Evolutionary conservation across 768 basidiomycete species (phyloP), one percentile per base, ranked within the genome.

Genomic region (Amanita exitialis): DNA sequence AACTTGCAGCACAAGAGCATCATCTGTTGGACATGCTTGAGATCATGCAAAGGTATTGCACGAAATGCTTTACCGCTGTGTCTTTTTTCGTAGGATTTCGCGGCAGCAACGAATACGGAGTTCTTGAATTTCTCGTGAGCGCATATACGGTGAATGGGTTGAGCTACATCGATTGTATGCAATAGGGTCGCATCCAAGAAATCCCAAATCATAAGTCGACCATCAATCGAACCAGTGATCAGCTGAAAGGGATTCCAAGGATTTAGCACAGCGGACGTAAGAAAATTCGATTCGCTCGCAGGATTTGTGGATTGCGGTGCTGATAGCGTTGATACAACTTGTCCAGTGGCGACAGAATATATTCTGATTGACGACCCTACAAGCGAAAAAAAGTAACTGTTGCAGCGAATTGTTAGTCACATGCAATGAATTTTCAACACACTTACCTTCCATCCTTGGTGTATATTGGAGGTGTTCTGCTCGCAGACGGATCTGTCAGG

Each of bases 131-230:
- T 70, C 55, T 80, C 76, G 59, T 91, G 89, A 0, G 78, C 79
- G 53, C 85, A 83, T 49, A 93, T 66, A 58, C 78, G 75, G 55
- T 79, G 76, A 57, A 94, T 81, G 12, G 85, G 80, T 53, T 85
- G 78, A 25, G 73, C 74, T 39, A 91, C 60, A 51, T 79, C 73
- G 55, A 96, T 77, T 2, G 83, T 88, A 54, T 82, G 80, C 53
- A 97, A 69, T 9, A 96, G 68, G 6, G 74, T 71, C 4, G 83
- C 92, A 53, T 96, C 93, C 34, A 94, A 69, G 64, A 87, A 94
- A 67, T 98, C 92, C 96, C 96, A 99, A 21, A 96, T 69, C 62
- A 88, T 79, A 55, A 98, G 66, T 32, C 74, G 76, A n/a, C 93
- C 95, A 57, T 92, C 86, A 53, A 82, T 59, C 6, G 90, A 89